phyloP scores from a whole-genome alignment of 305 asterid species.

The Fraxinus dipetala region DNA sequence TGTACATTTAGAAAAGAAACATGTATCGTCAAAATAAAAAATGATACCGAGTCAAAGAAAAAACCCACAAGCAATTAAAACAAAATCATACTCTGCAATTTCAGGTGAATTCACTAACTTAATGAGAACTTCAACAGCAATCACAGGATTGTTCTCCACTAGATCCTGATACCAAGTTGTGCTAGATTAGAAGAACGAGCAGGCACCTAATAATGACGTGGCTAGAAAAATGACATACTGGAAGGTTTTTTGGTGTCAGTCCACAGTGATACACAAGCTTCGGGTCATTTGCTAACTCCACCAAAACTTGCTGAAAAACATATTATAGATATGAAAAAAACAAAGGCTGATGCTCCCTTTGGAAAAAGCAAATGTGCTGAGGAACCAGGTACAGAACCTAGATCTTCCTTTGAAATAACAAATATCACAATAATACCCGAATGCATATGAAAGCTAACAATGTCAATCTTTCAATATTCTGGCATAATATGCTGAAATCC shows the following conservation, averaged over 20 bases:
- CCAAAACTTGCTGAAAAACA: conserved; percentile 61
- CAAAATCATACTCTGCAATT: conserved; percentile 71
- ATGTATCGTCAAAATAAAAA: conserved; percentile 1
- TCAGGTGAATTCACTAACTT: conserved; percentile 91
- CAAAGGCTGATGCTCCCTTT: conserved; percentile 2
- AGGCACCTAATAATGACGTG: neutral
- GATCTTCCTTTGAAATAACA: neutral
- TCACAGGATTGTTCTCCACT: conserved; percentile 93
- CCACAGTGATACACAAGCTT: conserved; percentile 98
- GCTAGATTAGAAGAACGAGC: conserved; percentile 21
- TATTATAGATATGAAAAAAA: conserved; percentile 10
- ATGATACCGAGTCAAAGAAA: neutral
- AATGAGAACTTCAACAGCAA: conserved; percentile 88
- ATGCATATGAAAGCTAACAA: neutral
- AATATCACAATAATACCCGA: too few relatives aligned
- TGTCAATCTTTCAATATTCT: too few relatives aligned
- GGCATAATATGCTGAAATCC: too few relatives aligned
- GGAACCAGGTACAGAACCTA: conserved; percentile 12
- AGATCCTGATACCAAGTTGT: conserved; percentile 54
- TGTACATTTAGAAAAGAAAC: conserved; percentile 34
- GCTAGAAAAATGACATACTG: conserved; percentile 51
- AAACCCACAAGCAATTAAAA: conserved; percentile 13
- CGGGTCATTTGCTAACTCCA: conserved; percentile 77
- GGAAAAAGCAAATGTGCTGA: conserved; percentile 1
- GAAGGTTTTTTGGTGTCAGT: conserved; percentile 83